A percentile compares a stretch with the other conserved stretches of the same genome.
These are phyloP conservation scores for Codiaeum variegatum DNA, from an alignment of 441 rosid species.

Conservation along the genomic window DNA sequence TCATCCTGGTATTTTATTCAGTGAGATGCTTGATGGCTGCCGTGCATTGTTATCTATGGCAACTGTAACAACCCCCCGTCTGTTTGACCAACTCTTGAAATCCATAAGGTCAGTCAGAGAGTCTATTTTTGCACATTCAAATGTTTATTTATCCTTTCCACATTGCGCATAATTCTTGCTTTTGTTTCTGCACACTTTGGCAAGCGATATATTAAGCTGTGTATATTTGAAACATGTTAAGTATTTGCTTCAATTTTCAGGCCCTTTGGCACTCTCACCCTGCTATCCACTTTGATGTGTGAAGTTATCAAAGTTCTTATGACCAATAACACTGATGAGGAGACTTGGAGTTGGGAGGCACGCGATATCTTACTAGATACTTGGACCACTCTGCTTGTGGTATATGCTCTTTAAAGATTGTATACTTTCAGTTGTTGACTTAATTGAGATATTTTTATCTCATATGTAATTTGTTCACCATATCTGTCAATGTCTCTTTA, in stretches of 20 bases:
- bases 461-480: background rate
- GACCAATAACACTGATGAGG: constrained; percentile 61
- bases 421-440: background rate
- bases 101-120: constrained; percentile 58
- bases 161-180: background rate
- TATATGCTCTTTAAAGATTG: constrained; percentile 28
- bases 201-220: constrained; percentile 9
- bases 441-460: background rate
- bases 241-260: constrained; percentile 39
- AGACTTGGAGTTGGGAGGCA: constrained; percentile 96
- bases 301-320: constrained; percentile 79
- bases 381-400: constrained; percentile 86
- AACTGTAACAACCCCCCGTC: constrained; percentile 60
- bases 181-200: constrained; percentile 9
- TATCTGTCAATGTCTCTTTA: background rate
- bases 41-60: constrained; percentile 86
- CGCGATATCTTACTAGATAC: constrained; percentile 95
- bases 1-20: constrained; percentile 35
- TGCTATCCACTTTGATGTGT: constrained; percentile 83
- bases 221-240: constrained; percentile 7
- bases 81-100: constrained; percentile 78
- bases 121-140: constrained; percentile 13
- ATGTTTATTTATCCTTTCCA: constrained; percentile 4
- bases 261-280: constrained; percentile 81
- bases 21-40: constrained; percentile 98